Percentiles rank a stretch among this genome's conserved stretches.
Conservation (phyloP, 2,329 filamentous ascomycete genomes). For the Arachnopeziza araneosa region DNA sequence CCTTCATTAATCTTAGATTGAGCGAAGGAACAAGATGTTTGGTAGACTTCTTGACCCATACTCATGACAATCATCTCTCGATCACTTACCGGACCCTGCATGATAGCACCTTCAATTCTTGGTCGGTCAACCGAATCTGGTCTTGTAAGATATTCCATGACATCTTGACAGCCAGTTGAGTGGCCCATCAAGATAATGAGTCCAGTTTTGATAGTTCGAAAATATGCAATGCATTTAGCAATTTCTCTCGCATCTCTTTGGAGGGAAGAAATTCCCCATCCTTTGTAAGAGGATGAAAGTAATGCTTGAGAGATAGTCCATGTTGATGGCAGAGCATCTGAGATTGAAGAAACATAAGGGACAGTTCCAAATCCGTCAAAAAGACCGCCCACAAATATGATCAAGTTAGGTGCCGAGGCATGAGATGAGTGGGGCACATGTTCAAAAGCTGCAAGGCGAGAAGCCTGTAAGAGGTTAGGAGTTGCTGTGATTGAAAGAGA, state of each 20-base stretch:
- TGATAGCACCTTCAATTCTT: slow-evolving; percentile 53
- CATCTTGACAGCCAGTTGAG: slow-evolving; percentile 64
- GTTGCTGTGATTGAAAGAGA: not conserved
- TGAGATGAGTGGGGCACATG: slow-evolving; percentile 19
- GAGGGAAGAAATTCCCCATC: slow-evolving; percentile 40
- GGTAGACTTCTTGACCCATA: slow-evolving; percentile 33
- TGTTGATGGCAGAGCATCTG: slow-evolving; percentile 24
- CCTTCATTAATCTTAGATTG: slow-evolving; percentile 38
- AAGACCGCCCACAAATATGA: slow-evolving; percentile 51
- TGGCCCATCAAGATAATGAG: slow-evolving; percentile 66
- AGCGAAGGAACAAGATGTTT: slow-evolving; percentile 33
- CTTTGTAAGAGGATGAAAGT: slow-evolving; percentile 36
- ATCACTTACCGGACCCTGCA: slow-evolving; percentile 62
- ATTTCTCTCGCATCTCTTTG: slow-evolving; percentile 44
- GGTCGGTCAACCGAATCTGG: slow-evolving; percentile 33
- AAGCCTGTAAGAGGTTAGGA: slow-evolving; percentile 15
- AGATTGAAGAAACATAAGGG: slow-evolving; percentile 40
- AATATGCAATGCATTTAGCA: slow-evolving; percentile 42
- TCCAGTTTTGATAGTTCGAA: slow-evolving; percentile 36
- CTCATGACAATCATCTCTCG: slow-evolving; percentile 45
- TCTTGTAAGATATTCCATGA: slow-evolving; percentile 54
- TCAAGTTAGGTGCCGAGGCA: slow-evolving; percentile 32
- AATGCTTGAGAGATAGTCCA: slow-evolving; percentile 44
- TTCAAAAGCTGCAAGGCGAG: slow-evolving; percentile 30
- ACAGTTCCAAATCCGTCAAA: slow-evolving; percentile 47